These are phyloP conservation scores for Durio zibethinus DNA, from an alignment of 345 rosid genomes.

Conservation along the genomic window DNA sequence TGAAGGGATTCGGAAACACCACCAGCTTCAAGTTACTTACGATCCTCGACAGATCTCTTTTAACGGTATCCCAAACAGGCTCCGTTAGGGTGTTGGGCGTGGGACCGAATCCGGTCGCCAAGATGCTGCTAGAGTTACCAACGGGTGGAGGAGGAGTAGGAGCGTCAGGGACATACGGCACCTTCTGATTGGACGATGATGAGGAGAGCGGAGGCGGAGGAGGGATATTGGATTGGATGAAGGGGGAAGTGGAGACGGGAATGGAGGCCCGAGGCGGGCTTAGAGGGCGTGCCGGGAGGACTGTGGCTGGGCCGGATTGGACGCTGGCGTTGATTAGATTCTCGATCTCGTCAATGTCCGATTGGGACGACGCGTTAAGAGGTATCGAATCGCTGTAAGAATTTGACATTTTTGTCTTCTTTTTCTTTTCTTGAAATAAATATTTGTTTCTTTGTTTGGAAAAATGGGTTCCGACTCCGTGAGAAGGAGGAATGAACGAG, in stretches of 20 bases:
- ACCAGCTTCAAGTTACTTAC: slow-evolving; percentile 94
- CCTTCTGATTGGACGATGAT: slow-evolving; percentile 32
- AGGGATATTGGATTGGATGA: slow-evolving; percentile 60
- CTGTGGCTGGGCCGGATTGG: slow-evolving; percentile 67
- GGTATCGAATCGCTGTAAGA: slow-evolving; percentile 73
- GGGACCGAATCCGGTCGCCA: slow-evolving; percentile 62
- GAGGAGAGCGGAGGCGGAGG: slow-evolving; percentile 31
- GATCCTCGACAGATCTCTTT: slow-evolving; percentile 92
- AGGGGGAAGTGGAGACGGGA: slow-evolving; percentile 71
- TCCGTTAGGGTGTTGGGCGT: slow-evolving; percentile 88
- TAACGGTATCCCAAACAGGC: slow-evolving; percentile 97
- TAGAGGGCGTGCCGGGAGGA: slow-evolving; percentile 78
- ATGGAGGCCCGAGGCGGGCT: slow-evolving; percentile 81
- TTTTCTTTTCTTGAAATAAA: not conserved
- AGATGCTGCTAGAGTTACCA: slow-evolving; percentile 24
- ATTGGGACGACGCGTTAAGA: slow-evolving; percentile 79
- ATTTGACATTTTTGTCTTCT: slow-evolving; percentile 55
- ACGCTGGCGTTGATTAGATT: slow-evolving; percentile 76
- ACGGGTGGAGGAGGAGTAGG: slow-evolving; percentile 43
- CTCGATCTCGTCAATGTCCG: slow-evolving; percentile 99
- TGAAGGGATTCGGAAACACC: slow-evolving; percentile 85
- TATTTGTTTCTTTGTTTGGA: no score
- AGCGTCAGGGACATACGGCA: slow-evolving; percentile 35
- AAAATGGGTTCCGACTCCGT: no score
- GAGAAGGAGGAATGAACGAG: not conserved